These are phyloP conservation scores for Talaromyces sp. DNA, from an alignment of 2,329 filamentous ascomycete genomes.

Conservation along the genomic window DNA sequence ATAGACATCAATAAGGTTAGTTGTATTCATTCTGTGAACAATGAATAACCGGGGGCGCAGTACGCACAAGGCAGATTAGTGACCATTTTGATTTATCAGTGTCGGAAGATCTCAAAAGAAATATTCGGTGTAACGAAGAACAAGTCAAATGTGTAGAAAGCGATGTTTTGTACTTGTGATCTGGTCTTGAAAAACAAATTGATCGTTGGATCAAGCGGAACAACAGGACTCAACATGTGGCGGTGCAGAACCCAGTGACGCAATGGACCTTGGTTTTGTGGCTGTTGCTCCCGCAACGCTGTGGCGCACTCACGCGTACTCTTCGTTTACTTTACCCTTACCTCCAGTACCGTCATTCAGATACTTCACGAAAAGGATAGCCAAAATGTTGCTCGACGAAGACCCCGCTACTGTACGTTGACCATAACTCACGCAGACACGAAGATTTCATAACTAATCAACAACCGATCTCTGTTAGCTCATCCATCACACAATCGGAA, in stretches of 20 bases:
- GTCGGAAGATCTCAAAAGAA: background rate
- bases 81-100: constrained; percentile 30
- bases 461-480: constrained; percentile 53
- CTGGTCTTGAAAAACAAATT: constrained; percentile 15
- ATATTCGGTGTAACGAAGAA: background rate
- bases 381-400: constrained; percentile 88
- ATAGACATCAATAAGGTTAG: background rate
- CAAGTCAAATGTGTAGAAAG: background rate
- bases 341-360: background rate
- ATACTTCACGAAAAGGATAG: constrained; percentile 10
- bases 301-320: constrained; percentile 4
- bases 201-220: constrained; percentile 1
- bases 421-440: background rate
- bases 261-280: constrained; percentile 22
- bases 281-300: constrained; percentile 41
- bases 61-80: constrained; percentile 51
- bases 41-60: background rate
- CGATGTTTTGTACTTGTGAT: constrained; percentile 22
- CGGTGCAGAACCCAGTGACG: constrained; percentile 26
- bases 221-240: constrained; percentile 29
- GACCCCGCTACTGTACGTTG: constrained; percentile 74
- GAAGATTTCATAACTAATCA: background rate
- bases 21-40: background rate
- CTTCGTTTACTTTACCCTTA: background rate
- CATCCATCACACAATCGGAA: constrained; percentile 84